phyloP scores from a whole-genome alignment of 1,284 basidiomycete genomes.

The Leccinum huronense region DNA sequence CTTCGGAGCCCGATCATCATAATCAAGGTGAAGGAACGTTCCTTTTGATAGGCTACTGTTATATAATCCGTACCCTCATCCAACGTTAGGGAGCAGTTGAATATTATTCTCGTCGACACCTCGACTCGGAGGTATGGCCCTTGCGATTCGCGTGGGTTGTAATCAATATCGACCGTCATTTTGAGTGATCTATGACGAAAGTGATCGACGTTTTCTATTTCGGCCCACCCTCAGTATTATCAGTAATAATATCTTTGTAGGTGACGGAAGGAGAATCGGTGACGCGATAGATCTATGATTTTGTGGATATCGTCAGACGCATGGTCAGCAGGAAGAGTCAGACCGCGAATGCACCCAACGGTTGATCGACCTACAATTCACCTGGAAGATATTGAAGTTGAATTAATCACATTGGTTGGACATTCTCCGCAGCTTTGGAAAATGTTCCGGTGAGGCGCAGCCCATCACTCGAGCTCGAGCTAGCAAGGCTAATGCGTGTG shows the following conservation, averaged over 20 bases:
- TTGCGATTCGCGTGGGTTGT: neutral
- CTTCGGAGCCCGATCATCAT: constrained; percentile 5
- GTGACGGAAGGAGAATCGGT: neutral
- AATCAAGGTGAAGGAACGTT: neutral
- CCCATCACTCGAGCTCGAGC: too few relatives aligned
- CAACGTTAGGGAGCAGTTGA: neutral
- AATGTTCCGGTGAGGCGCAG: too few relatives aligned
- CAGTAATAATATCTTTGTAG: neutral
- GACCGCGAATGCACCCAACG: too few relatives aligned
- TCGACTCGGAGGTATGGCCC: neutral
- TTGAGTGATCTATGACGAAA: neutral
- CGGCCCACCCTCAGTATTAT: neutral
- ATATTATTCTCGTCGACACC: neutral
- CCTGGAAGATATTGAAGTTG: too few relatives aligned
- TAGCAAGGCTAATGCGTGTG: too few relatives aligned
- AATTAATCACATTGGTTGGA: too few relatives aligned
- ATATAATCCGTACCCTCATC: neutral
- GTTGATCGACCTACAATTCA: too few relatives aligned
- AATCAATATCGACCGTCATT: neutral
- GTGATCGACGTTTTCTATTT: neutral
- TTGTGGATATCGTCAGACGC: neutral
- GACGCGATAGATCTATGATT: neutral
- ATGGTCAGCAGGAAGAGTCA: too few relatives aligned
- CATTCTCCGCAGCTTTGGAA: too few relatives aligned
- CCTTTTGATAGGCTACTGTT: neutral